phyloP scores from a whole-genome alignment of 2,329 filamentous ascomycete species.

The Penicillium sp. region DNA sequence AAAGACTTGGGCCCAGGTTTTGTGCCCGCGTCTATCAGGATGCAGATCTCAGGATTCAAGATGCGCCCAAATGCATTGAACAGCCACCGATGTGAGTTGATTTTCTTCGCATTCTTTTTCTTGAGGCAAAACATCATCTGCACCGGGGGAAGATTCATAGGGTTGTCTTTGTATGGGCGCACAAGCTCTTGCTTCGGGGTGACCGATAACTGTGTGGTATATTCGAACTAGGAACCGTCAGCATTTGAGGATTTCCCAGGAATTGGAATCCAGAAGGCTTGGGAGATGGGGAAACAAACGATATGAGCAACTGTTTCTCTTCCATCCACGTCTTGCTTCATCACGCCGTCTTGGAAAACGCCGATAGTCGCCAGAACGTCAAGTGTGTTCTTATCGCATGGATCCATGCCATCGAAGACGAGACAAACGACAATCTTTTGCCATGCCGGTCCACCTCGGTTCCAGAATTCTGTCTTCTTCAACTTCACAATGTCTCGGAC shows the following conservation, averaged over 20 bases:
- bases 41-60: constrained; percentile 90
- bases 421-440: constrained; percentile 96
- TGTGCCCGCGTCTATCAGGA: constrained; percentile 89
- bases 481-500: constrained; percentile 95
- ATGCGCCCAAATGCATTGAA: constrained; percentile 96
- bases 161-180: constrained; percentile 75
- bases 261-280: background rate
- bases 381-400: constrained; percentile 88
- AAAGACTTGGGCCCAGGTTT: constrained; percentile 89
- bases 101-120: constrained; percentile 98
- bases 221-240: constrained; percentile 64
- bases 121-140: constrained; percentile 99
- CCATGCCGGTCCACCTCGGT: constrained; percentile 94
- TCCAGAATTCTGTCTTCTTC: constrained; percentile 98
- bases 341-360: constrained; percentile 92
- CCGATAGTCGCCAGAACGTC: constrained; percentile 88
- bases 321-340: constrained; percentile 95
- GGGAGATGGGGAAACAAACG: constrained; percentile 32
- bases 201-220: constrained; percentile 94
- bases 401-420: constrained; percentile 94
- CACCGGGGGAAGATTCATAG: constrained; percentile 80
- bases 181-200: constrained; percentile 92
- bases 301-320: constrained; percentile 92
- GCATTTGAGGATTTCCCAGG: background rate
- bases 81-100: constrained; percentile 96